phyloP scores from a whole-genome alignment of 1,139 yeast genomes.

The Yamadazyma jaroonii region DNA sequence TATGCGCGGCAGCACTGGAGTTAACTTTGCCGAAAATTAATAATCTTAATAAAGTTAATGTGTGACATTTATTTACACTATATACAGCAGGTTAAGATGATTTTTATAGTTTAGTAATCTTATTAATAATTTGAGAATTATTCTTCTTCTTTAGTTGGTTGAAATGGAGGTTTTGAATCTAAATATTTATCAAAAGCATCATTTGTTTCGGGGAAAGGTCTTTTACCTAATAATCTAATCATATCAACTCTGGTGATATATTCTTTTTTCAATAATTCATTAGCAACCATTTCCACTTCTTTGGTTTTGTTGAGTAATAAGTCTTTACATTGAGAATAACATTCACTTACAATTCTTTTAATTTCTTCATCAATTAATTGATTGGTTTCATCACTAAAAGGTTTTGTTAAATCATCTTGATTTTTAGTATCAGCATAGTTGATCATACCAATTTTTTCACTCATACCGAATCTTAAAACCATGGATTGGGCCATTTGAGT shows the following conservation, averaged over 20 bases:
- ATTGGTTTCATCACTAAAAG: constrained; percentile 88
- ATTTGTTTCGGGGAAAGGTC: constrained; percentile 87
- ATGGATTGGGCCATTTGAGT: constrained; percentile 90
- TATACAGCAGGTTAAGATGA: background rate
- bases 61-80: constrained; percentile 1
- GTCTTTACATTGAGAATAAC: constrained; percentile 66
- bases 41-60: background rate
- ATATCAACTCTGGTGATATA: constrained; percentile 88
- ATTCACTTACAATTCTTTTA: constrained; percentile 73
- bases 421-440: constrained; percentile 58
- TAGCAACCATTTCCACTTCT: constrained; percentile 83
- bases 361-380: constrained; percentile 79
- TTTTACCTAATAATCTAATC: constrained; percentile 79
- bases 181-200: constrained; percentile 91
- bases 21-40: no score
- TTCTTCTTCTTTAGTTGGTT: constrained; percentile 1
- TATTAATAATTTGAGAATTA: background rate
- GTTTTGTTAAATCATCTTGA: constrained; percentile 72
- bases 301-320: constrained; percentile 67
- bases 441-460: constrained; percentile 76
- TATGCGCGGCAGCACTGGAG: no score
- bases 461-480: constrained; percentile 94
- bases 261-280: constrained; percentile 78
- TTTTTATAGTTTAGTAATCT: no score
- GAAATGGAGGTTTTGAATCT: constrained; percentile 22